phyloP scores from a whole-genome alignment of 2,329 filamentous ascomycete genomes.

The Epichloe festucae region DNA sequence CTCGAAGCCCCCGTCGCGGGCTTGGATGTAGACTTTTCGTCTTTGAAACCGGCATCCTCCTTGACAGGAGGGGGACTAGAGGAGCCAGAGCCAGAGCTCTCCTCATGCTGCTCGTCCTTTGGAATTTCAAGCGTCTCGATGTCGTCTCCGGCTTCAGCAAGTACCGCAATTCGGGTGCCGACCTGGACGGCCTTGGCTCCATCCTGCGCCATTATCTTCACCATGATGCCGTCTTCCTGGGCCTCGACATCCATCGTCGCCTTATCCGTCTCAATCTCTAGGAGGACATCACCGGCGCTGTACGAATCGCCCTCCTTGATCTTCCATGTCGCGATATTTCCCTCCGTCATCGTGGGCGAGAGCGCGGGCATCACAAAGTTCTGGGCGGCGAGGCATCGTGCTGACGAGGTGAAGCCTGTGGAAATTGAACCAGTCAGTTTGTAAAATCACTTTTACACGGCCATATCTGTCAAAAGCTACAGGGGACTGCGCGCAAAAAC shows the following conservation, averaged over 20 bases:
- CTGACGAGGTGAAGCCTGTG: conserved; percentile 51
- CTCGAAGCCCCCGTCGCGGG: conserved; percentile 23
- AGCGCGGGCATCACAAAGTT: conserved; percentile 88
- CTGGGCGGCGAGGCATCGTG: conserved; percentile 56
- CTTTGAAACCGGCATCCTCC: conserved; percentile 14
- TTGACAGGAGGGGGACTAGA: background rate
- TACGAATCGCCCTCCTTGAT: conserved; percentile 80
- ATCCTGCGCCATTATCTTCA: conserved; percentile 66
- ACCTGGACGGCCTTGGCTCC: conserved; percentile 68
- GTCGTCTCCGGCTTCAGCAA: conserved; percentile 74
- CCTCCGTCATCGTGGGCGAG: conserved; percentile 88
- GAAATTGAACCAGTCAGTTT: background rate
- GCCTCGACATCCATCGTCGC: conserved; percentile 92
- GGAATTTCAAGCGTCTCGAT: conserved; percentile 62
- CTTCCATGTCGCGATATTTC: conserved; percentile 75
- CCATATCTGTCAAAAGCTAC: background rate
- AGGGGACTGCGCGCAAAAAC: conserved; percentile 12
- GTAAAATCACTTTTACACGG: background rate
- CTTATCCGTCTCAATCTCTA: conserved; percentile 92
- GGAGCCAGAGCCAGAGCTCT: conserved; percentile 10
- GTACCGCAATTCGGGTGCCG: conserved; percentile 67
- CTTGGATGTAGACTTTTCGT: conserved; percentile 37
- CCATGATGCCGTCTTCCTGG: conserved; percentile 74
- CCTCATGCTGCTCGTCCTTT: conserved; percentile 43
- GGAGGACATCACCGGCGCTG: conserved; percentile 69